These are phyloP conservation scores for Neofusicoccum cordaticola DNA, from an alignment of 2,329 filamentous ascomycete species.

Conservation along the genomic window DNA sequence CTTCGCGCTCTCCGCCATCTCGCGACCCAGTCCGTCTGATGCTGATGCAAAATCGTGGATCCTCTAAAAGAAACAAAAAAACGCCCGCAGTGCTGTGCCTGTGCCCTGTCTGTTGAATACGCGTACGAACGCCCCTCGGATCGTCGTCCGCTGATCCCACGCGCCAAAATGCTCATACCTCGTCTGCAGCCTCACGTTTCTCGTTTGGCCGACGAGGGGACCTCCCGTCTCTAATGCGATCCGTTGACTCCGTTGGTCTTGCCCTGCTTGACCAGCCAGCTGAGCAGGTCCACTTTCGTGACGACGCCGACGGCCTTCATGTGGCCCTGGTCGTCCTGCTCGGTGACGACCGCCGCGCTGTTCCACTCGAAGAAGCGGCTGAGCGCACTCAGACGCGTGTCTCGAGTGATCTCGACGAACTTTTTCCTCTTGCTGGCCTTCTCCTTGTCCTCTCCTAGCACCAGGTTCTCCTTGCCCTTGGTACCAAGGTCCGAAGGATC, in stretches of 20 bases:
- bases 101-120: slow-evolving; percentile 6
- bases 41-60: neutral
- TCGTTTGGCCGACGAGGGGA: too few species aligned
- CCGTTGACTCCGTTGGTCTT: slow-evolving; percentile 21
- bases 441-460: slow-evolving; percentile 15
- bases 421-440: slow-evolving; percentile 46
- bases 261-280: slow-evolving; percentile 77
- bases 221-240: neutral
- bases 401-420: slow-evolving; percentile 91
- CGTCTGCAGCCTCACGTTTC: neutral
- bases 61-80: neutral
- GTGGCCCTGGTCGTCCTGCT: slow-evolving; percentile 57
- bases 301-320: slow-evolving; percentile 84
- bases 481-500: slow-evolving; percentile 65
- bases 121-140: slow-evolving; percentile 5
- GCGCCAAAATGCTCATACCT: neutral
- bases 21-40: neutral
- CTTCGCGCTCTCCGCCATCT: neutral
- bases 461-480: slow-evolving; percentile 19
- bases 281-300: slow-evolving; percentile 93
- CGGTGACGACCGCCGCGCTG: slow-evolving; percentile 89
- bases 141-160: neutral
- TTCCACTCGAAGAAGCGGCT: slow-evolving; percentile 99
- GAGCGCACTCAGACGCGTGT: slow-evolving; percentile 78
- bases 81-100: slow-evolving; percentile 1